Conservation (phyloP, 2,329 filamentous ascomycete species). For the Pyricularia grisea region DNA sequence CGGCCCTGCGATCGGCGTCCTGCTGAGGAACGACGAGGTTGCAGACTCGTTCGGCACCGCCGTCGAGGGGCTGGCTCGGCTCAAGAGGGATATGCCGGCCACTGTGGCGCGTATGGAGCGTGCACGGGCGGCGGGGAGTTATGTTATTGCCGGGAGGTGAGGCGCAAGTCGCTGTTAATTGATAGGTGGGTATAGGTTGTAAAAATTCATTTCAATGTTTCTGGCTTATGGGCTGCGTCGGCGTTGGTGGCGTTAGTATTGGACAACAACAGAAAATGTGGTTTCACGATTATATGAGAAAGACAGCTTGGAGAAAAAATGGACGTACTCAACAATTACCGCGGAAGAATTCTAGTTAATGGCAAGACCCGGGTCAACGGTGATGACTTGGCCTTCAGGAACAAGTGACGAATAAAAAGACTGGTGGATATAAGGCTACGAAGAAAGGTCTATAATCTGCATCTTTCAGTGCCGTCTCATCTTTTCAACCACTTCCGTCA, state of each 20-base stretch:
- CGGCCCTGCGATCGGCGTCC: conserved; percentile 19
- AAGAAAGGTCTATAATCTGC: conserved; percentile 1
- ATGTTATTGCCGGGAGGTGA: conserved; percentile 36
- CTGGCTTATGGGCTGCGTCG: neutral
- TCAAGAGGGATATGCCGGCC: conserved; percentile 52
- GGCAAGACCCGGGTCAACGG: neutral
- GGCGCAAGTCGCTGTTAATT: neutral
- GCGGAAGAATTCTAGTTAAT: neutral
- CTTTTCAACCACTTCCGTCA: neutral
- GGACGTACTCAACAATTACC: neutral
- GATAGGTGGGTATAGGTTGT: neutral
- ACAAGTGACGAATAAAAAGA: neutral
- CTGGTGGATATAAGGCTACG: neutral
- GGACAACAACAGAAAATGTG: neutral
- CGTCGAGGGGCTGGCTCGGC: conserved; percentile 37
- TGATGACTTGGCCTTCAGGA: neutral
- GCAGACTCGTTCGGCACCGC: conserved; percentile 36
- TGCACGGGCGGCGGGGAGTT: conserved; percentile 49
- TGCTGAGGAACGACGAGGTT: conserved; percentile 36
- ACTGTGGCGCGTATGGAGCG: conserved; percentile 57
- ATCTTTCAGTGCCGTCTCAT: neutral
- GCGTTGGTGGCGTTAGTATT: neutral
- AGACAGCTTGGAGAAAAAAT: neutral
- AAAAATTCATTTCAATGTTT: neutral
- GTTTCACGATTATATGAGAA: neutral